Conservation (phyloP, 2,329 filamentous ascomycete genomes). For the Raffaelea arxii region DNA sequence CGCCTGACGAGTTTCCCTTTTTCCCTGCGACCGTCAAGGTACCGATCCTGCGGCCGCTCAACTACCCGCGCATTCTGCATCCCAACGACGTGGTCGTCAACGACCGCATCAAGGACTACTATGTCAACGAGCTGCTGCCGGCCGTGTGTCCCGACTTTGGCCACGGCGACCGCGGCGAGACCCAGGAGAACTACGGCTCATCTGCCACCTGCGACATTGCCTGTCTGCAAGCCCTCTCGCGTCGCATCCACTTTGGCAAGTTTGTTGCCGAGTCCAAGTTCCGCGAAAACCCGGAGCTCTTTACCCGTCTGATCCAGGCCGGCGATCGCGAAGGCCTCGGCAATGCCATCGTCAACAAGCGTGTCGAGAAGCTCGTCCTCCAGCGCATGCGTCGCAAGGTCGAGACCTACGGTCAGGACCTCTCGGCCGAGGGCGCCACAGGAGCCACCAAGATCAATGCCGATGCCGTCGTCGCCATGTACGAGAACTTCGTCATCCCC, state of each 20-base stretch:
- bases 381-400: conserved; percentile 82
- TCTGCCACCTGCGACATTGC: conserved; percentile 79
- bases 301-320: conserved; percentile 72
- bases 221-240: conserved; percentile 79
- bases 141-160: conserved; percentile 69
- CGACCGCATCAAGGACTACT: conserved; percentile 73
- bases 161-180: conserved; percentile 71
- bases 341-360: conserved; percentile 79
- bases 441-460: conserved; percentile 70
- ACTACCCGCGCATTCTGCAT: conserved; percentile 84
- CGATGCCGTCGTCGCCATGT: conserved; percentile 84
- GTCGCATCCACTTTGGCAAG: conserved; percentile 94
- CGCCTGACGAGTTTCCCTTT: conserved; percentile 95
- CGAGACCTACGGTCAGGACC: conserved; percentile 86
- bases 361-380: conserved; percentile 85
- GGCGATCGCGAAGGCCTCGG: conserved; percentile 74
- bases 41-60: conserved; percentile 76
- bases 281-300: conserved; percentile 67
- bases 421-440: conserved; percentile 46
- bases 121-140: conserved; percentile 75
- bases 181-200: conserved; percentile 90
- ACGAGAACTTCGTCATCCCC: conserved; percentile 87
- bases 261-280: conserved; percentile 98
- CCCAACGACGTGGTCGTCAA: conserved; percentile 88
- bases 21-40: conserved; percentile 72